phyloP scores from a whole-genome alignment of 2,329 filamentous ascomycete species.

The Sarocladium oryzae region DNA sequence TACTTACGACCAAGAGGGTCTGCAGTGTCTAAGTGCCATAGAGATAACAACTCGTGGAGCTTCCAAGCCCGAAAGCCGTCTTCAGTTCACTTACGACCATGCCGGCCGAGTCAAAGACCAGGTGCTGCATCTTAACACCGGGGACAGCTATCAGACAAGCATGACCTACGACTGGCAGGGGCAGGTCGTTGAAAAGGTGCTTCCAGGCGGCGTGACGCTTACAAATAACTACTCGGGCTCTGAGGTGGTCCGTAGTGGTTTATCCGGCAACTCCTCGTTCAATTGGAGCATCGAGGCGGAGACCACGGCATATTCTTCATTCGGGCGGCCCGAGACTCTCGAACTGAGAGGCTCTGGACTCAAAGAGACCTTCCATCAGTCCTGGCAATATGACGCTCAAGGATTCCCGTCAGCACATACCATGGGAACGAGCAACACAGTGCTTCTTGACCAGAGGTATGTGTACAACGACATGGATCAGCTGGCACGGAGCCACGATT shows the following conservation, averaged over 20 bases:
- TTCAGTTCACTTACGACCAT: neutral
- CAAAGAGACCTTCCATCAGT: neutral
- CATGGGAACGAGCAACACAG: neutral
- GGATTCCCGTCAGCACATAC: neutral
- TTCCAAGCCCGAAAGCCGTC: neutral
- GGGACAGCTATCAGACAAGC: neutral
- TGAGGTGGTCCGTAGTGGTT: neutral
- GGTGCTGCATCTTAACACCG: neutral
- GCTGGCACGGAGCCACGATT: neutral
- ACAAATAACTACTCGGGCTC: neutral
- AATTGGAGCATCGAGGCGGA: no score
- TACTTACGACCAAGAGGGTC: neutral
- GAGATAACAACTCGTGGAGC: neutral
- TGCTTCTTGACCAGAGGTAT: neutral
- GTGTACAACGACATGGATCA: neutral
- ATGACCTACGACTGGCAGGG: conserved; percentile 7
- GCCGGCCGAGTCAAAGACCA: neutral
- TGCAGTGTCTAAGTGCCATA: neutral
- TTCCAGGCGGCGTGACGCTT: no score
- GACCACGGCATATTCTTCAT: no score
- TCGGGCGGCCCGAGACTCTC: no score
- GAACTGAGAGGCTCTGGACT: no score
- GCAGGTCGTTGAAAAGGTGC: neutral
- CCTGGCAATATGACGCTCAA: neutral
- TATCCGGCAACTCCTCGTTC: no score